These are phyloP conservation scores for Elsinoe batatas DNA, from an alignment of 2,329 filamentous ascomycete genomes.

Conservation along the genomic window DNA sequence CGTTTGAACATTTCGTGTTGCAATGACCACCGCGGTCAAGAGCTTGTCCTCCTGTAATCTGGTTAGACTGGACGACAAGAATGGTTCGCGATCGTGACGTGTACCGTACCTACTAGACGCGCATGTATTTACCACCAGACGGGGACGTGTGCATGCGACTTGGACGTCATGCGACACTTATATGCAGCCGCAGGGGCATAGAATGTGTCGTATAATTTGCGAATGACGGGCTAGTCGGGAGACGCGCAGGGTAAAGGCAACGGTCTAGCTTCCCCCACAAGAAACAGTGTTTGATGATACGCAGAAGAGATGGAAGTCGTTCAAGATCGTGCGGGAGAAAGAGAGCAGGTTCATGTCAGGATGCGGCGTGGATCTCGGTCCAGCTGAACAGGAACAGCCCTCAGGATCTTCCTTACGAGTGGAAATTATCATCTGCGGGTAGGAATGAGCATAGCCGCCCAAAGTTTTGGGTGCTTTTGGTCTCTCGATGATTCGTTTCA, in stretches of 20 bases:
- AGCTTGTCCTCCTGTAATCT: background rate
- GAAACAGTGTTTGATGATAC: constrained; percentile 8
- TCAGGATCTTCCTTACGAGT: background rate
- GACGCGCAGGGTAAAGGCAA: background rate
- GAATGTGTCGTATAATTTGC: background rate
- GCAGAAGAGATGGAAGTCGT: background rate
- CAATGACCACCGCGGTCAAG: background rate
- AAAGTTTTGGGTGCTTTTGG: background rate
- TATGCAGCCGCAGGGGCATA: constrained; percentile 4
- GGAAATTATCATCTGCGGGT: constrained; percentile 10
- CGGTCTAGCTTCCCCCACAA: background rate
- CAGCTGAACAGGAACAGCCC: background rate
- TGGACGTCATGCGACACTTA: background rate
- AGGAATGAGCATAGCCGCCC: background rate
- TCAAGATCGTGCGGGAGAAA: background rate
- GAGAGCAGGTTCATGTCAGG: background rate
- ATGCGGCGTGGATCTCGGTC: background rate
- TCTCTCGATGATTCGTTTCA: constrained; percentile 1
- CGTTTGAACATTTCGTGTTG: constrained; percentile 13
- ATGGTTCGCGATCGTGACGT: background rate
- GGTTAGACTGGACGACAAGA: background rate
- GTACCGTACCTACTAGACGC: constrained; percentile 2
- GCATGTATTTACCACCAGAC: background rate
- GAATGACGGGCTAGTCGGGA: background rate
- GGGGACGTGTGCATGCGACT: background rate